Percentiles rank a stretch among this genome's conserved stretches.
These are phyloP conservation scores for Rhynchosporium secalis DNA, from an alignment of 2,329 filamentous ascomycete genomes.

Conservation along the genomic window DNA sequence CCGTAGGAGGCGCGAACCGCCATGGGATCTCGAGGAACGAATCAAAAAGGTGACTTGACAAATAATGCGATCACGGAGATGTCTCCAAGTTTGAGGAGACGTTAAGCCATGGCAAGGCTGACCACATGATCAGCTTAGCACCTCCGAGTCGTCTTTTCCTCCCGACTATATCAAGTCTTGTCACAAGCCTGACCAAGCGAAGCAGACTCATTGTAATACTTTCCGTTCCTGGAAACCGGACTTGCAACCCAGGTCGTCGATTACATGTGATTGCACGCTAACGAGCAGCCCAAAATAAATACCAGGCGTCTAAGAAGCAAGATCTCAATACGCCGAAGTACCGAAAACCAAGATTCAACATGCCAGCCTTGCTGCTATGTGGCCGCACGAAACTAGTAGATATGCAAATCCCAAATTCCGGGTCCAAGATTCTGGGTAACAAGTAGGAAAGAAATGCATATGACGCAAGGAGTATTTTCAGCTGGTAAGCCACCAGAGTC, in stretches of 20 bases:
- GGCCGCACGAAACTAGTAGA: slow-evolving; percentile 1
- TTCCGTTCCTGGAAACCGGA: slow-evolving; percentile 8
- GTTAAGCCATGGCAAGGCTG: slow-evolving; percentile 22
- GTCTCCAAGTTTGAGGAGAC: slow-evolving; percentile 4
- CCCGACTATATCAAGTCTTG: slow-evolving; percentile 13
- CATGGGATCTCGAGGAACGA: not conserved
- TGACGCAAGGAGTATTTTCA: slow-evolving; percentile 6
- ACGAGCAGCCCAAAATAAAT: slow-evolving; percentile 12
- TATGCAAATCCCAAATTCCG: slow-evolving; percentile 2
- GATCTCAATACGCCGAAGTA: slow-evolving; percentile 3
- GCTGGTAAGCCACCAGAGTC: not conserved
- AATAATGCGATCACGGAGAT: slow-evolving; percentile 1
- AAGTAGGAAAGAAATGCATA: slow-evolving; percentile 4
- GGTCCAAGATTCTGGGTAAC: not conserved
- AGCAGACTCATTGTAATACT: slow-evolving; percentile 12
- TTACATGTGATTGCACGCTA: slow-evolving; percentile 15
- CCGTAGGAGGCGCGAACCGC: slow-evolving; percentile 25
- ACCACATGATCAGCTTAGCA: slow-evolving; percentile 9
- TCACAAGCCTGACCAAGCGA: slow-evolving; percentile 6
- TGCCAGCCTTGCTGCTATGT: slow-evolving; percentile 8
- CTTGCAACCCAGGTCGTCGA: slow-evolving; percentile 16
- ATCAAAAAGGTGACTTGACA: not conserved
- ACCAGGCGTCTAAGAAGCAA: not conserved
- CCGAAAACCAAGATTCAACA: not conserved
- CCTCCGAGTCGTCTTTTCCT: slow-evolving; percentile 17